Evolutionary conservation across 345 rosid genomes (phyloP).

Genomic region (Melaleuca quinquenervia): DNA sequence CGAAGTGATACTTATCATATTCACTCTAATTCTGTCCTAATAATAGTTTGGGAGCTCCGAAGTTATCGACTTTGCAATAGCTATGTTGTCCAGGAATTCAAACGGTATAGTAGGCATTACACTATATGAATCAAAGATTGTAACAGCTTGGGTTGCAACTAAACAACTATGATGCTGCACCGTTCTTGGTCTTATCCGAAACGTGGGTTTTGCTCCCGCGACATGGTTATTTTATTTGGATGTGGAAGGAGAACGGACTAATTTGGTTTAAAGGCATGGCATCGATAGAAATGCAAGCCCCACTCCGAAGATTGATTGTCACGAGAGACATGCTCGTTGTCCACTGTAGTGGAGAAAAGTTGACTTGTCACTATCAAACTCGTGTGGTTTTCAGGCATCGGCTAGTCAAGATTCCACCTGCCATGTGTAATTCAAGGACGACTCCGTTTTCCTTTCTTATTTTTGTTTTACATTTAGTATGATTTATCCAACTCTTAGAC

Average conservation of each 20-base stretch:
- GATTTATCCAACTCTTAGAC: neutral
- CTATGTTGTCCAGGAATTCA: neutral
- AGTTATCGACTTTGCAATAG: neutral
- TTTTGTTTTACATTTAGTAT: neutral
- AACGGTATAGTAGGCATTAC: neutral
- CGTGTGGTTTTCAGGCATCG: neutral
- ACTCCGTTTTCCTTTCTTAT: neutral
- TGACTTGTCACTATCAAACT: neutral
- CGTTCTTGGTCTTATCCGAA: too few relatives aligned
- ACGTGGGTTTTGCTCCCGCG: too few relatives aligned
- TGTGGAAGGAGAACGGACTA: too few relatives aligned
- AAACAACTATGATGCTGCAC: neutral
- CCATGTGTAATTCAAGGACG: neutral
- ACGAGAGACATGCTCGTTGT: neutral
- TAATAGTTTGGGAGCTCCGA: neutral
- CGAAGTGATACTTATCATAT: neutral
- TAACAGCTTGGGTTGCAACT: neutral
- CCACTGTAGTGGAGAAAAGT: neutral
- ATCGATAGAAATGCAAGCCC: neutral
- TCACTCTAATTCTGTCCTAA: neutral
- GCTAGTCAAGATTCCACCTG: neutral
- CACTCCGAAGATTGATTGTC: neutral
- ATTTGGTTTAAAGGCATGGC: too few relatives aligned
- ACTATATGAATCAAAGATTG: neutral
- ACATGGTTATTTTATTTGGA: too few relatives aligned